Evolutionary conservation across 805 yeast species (phyloP), one percentile per base, ranked within the genome.

Genomic region (Zygoascus tannicola): DNA sequence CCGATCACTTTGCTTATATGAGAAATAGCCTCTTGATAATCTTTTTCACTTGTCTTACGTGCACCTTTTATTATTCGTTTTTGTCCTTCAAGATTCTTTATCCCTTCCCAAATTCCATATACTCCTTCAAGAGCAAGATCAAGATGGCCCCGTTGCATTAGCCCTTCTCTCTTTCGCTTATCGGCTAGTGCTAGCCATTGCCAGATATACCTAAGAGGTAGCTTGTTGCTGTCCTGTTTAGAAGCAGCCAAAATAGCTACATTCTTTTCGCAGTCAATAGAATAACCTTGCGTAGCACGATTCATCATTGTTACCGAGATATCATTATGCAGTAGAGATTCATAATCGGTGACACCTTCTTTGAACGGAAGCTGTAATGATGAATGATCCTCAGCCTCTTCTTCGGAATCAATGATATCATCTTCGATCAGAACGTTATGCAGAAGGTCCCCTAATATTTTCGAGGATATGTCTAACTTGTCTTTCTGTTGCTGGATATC

Each of bases 81-180:
- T 23, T 56, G 54, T 26, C 45, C 41, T 21, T 39, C 40, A 42
- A 58, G 42, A 15, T 58, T 54, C n/a, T 40, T 20, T 19, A 45
- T 19, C 33, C 63, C 88, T 54, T 78, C 78, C 98, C 97, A 90
- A 30, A 90, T 77, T 7, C 95, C 94, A 22, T 78, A 62, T 2
- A 90, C 94, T 4, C 98, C 98, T 51, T 83, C 81, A 58, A 76
- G 87, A 1, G 94, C 88, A 26, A 90, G 69, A 57, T 90, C 96
- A 32, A 85, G 65, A 15, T 75, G 80, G 20, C 77, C 78, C 4
- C 81, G 71, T 2, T 75, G 67, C 82, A 85, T 81, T 1, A 80
- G 67, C 0, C 85, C 81, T 40, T 78, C 74, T 16, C 71, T 72
- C 3, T 78, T 77, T 1, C 84, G 71, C 35, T 74, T 76, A 43